These are phyloP conservation scores for Fusarium veterinarium DNA, from an alignment of 2,329 filamentous ascomycete genomes.

Conservation along the genomic window DNA sequence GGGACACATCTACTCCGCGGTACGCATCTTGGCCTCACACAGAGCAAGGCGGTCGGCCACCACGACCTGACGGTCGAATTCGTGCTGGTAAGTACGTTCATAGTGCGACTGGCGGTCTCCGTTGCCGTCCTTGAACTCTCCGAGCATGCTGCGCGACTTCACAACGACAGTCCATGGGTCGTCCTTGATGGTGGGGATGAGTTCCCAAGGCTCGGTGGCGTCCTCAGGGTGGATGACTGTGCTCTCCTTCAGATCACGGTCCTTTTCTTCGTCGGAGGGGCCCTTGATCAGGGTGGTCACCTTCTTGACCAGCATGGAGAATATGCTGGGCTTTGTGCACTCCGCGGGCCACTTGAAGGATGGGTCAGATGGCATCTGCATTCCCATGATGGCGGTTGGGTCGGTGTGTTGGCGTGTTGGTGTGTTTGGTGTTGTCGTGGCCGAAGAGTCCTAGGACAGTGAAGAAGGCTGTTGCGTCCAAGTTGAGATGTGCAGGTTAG, in stretches of 20 bases:
- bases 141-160: accelerated
- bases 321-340: background rate
- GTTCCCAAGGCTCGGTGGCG: background rate
- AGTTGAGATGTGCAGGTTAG: no score
- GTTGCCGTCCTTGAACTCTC: accelerated
- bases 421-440: background rate
- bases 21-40: accelerated
- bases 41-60: background rate
- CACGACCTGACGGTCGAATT: accelerated
- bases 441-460: background rate
- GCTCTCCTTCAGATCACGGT: background rate
- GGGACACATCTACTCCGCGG: background rate
- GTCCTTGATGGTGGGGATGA: background rate
- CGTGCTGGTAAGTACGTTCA: accelerated
- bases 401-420: background rate
- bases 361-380: background rate
- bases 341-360: background rate
- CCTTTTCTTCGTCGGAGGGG: background rate
- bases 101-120: accelerated
- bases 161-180: background rate
- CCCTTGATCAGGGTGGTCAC: background rate
- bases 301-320: background rate
- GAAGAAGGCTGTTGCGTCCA: no score
- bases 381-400: background rate
- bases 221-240: background rate